These are phyloP conservation scores for Coffea humblotiana DNA, from an alignment of 305 asterid genomes.

Conservation along the genomic window DNA sequence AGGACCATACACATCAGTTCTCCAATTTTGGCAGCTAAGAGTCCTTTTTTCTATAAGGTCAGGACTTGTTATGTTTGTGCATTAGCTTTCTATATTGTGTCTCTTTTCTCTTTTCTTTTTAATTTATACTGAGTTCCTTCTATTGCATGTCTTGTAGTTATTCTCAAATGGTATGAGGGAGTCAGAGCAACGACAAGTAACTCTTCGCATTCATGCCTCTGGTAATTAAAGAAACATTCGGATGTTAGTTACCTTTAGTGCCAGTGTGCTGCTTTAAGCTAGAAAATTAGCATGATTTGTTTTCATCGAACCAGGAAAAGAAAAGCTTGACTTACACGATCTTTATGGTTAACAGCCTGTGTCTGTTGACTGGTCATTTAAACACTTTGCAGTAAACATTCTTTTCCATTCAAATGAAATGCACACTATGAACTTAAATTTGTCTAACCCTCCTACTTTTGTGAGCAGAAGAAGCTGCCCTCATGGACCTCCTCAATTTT, in stretches of 20 bases:
- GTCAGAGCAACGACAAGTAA: constrained; percentile 61
- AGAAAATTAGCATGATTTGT: not conserved
- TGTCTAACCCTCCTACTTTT: constrained; percentile 5
- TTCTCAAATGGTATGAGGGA: constrained; percentile 75
- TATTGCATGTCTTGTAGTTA: constrained; percentile 45
- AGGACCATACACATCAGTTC: constrained; percentile 79
- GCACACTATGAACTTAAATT: not conserved
- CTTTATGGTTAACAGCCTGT: not conserved
- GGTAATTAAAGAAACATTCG: constrained; percentile 43
- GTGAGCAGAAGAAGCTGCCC: constrained; percentile 83
- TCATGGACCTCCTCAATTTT: constrained; percentile 78
- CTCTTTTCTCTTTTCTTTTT: not conserved
- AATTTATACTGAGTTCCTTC: constrained; percentile 15
- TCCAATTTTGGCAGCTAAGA: constrained; percentile 86
- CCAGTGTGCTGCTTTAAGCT: not conserved
- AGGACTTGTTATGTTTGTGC: constrained; percentile 10
- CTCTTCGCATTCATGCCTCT: constrained; percentile 65
- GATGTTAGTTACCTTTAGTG: constrained; percentile 1
- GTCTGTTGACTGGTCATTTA: not conserved
- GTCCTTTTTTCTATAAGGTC: constrained; percentile 77
- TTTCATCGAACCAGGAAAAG: not conserved
- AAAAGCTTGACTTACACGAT: not conserved
- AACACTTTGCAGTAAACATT: not conserved
- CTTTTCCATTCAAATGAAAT: not conserved
- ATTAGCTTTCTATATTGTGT: constrained; percentile 1